phyloP scores from a whole-genome alignment of 495 filamentous ascomycete genomes.

The Elaphomyces granulatus region DNA sequence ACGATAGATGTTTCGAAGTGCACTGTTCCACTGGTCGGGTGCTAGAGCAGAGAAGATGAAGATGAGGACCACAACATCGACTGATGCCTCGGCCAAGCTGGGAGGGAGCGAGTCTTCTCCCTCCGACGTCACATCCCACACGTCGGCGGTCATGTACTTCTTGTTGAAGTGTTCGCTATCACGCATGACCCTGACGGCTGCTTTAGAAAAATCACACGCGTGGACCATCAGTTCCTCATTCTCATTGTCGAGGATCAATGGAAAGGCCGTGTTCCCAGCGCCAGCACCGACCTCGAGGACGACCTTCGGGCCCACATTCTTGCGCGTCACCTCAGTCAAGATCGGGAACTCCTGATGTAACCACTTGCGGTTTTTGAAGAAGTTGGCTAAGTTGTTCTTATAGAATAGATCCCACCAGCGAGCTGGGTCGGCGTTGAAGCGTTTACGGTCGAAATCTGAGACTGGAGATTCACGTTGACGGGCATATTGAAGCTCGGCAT shows the following conservation, averaged over 20 bases:
- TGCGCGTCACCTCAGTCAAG: slow-evolving; percentile 50
- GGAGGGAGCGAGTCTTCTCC: slow-evolving; percentile 46
- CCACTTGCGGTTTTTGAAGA: slow-evolving; percentile 99
- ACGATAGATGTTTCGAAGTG: slow-evolving; percentile 65
- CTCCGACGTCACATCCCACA: slow-evolving; percentile 74
- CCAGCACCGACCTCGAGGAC: slow-evolving; percentile 89
- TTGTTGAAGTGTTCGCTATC: slow-evolving; percentile 49
- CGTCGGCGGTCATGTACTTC: slow-evolving; percentile 61
- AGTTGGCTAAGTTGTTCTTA: slow-evolving; percentile 84
- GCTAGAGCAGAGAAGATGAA: slow-evolving; percentile 93
- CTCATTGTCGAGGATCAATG: slow-evolving; percentile 63
- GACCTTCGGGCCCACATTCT: slow-evolving; percentile 42
- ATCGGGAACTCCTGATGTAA: slow-evolving; percentile 87
- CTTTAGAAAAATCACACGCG: slow-evolving; percentile 87
- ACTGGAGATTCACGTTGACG: slow-evolving; percentile 73
- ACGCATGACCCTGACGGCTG: slow-evolving; percentile 80
- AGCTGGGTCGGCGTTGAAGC: slow-evolving; percentile 77
- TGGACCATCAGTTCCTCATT: slow-evolving; percentile 67
- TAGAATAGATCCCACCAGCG: slow-evolving; percentile 98
- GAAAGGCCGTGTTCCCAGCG: slow-evolving; percentile 92
- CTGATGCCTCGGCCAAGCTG: slow-evolving; percentile 54
- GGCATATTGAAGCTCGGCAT: slow-evolving; percentile 63
- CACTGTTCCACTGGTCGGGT: slow-evolving; percentile 69
- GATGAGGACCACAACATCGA: slow-evolving; percentile 84
- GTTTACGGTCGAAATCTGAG: slow-evolving; percentile 68